phyloP scores from a whole-genome alignment of 768 basidiomycete species.

The Rickenella mellea region DNA sequence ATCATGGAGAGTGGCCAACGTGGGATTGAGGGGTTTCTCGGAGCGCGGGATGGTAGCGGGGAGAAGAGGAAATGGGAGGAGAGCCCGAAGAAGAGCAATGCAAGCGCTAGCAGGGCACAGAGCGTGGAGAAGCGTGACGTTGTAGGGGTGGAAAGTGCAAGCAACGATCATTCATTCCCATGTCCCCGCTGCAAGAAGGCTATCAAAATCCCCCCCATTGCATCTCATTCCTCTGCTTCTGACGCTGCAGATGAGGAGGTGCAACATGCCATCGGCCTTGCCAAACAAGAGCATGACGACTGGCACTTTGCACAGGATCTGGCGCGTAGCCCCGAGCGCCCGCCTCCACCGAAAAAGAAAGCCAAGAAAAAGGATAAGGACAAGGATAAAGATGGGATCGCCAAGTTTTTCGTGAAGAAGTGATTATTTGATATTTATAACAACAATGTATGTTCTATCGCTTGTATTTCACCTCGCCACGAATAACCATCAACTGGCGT shows the following conservation, averaged over 20 bases:
- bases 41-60: no score
- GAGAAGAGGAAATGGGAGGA: no score
- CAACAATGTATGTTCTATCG: no score
- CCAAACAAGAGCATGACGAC: constrained; percentile 90
- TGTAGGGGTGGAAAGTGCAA: no score
- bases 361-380: constrained; percentile 20
- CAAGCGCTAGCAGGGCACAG: constrained; percentile 1
- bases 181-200: no score
- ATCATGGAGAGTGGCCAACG: constrained; percentile 69
- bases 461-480: no score
- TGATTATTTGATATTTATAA: no score
- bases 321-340: constrained; percentile 30
- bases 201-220: no score
- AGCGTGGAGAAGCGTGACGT: neutral
- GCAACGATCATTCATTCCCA: neutral
- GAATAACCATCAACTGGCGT: no score
- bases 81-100: no score
- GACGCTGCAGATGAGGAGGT: no score
- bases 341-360: constrained; percentile 15
- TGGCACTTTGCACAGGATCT: constrained; percentile 84
- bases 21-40: constrained; percentile 84
- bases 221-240: constrained; percentile 47
- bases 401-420: constrained; percentile 35
- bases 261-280: constrained; percentile 2
- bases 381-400: constrained; percentile 27